Percentiles rank a stretch among this genome's conserved stretches.
Evolutionary conservation across 2,329 filamentous ascomycete species (phyloP).

Genomic region (Dactylellina drechsleri): DNA sequence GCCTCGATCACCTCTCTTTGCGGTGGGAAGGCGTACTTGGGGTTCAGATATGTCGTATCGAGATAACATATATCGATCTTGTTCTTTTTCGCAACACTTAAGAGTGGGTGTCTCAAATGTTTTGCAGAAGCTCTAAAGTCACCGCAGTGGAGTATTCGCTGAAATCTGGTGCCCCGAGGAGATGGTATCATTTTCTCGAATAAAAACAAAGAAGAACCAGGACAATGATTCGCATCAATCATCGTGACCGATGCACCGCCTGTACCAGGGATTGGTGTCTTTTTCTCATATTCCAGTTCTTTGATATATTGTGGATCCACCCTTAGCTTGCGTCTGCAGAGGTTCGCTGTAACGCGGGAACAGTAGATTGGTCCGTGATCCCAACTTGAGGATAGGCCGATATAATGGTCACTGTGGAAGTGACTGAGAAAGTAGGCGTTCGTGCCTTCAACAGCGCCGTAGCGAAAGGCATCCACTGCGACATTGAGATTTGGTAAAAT

Average conservation of each 20-base stretch:
- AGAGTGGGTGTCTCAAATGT: constrained; percentile 82
- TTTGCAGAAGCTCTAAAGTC: constrained; percentile 91
- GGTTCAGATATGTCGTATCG: constrained; percentile 95
- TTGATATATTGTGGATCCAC: constrained; percentile 88
- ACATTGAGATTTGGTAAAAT: constrained; percentile 93
- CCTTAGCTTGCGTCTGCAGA: constrained; percentile 84
- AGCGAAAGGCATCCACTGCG: constrained; percentile 94
- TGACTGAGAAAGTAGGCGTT: constrained; percentile 96
- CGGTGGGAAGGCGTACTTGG: constrained; percentile 90
- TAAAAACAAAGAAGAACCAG: constrained; percentile 90
- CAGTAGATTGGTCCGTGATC: constrained; percentile 95
- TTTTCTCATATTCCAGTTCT: constrained; percentile 83
- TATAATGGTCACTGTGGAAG: constrained; percentile 97
- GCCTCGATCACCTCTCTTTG: constrained; percentile 88
- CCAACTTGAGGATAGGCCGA: constrained; percentile 89
- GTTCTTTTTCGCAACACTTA: constrained; percentile 74
- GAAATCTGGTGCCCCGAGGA: constrained; percentile 66
- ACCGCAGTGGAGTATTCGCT: constrained; percentile 91
- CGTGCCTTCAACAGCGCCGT: constrained; percentile 90
- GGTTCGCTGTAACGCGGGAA: constrained; percentile 87
- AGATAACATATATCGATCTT: constrained; percentile 95
- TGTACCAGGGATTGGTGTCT: constrained; percentile 80
- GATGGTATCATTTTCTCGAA: constrained; percentile 78
- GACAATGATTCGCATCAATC: constrained; percentile 96
- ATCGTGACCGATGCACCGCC: constrained; percentile 88